Percentiles rank a stretch among this genome's conserved stretches.
phyloP scores from a whole-genome alignment of 345 rosid species.

The Syzygium grande region DNA sequence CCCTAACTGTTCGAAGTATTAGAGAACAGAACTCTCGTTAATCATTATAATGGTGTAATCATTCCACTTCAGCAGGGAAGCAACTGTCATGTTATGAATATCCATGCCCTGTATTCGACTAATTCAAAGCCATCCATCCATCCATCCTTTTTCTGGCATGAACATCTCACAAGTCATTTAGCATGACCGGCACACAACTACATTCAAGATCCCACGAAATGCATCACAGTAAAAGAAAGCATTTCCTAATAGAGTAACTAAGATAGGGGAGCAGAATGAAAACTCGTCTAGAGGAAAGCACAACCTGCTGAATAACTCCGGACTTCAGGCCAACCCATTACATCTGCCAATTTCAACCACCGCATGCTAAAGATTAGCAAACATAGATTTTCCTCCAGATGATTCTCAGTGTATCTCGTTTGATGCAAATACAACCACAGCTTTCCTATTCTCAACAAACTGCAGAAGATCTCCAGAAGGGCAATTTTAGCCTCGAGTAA shows the following conservation, averaged over 20 bases:
- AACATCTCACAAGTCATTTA: not conserved
- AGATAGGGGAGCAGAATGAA: not conserved
- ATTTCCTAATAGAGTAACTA: not conserved
- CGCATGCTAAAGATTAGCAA: not conserved
- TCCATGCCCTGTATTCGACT: not conserved
- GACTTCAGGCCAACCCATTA: not conserved
- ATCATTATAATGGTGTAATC: not conserved
- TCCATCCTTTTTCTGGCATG: not conserved
- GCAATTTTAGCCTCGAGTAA: not conserved
- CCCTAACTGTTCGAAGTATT: not conserved
- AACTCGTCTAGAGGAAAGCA: not conserved
- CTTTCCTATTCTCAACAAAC: not conserved
- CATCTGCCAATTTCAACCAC: not conserved
- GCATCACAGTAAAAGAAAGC: not conserved
- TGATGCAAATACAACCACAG: not conserved
- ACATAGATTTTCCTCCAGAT: not conserved
- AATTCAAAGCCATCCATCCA: not conserved
- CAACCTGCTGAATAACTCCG: not conserved
- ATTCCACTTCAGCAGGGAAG: not conserved
- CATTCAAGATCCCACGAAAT: not conserved
- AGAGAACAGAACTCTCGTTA: not conserved
- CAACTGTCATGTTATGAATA: not conserved
- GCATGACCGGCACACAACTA: not conserved
- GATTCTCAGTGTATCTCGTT: not conserved
- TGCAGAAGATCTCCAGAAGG: not conserved